Conservation (phyloP, 495 filamentous ascomycete genomes). For the Penicillium mononematosum region DNA sequence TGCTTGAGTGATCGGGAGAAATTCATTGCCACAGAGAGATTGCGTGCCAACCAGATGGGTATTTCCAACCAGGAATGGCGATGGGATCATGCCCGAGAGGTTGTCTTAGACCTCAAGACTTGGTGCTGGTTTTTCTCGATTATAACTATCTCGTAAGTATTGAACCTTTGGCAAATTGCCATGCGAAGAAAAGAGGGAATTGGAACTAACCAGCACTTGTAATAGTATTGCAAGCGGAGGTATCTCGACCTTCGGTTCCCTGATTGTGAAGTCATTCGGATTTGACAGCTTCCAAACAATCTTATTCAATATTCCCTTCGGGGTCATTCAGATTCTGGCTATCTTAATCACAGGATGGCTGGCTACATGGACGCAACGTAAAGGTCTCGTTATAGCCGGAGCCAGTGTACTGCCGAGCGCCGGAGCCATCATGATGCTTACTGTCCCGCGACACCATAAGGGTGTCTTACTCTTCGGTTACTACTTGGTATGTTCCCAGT, state of each 20-base stretch:
- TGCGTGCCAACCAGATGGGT: conserved; percentile 55
- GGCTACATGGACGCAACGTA: conserved; percentile 31
- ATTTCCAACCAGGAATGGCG: conserved; percentile 46
- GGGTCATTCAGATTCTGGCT: conserved; percentile 44
- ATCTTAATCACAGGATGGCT: conserved; percentile 48
- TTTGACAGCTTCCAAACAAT: conserved; percentile 32
- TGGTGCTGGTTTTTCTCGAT: conserved; percentile 31
- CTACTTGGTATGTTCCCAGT: conserved; percentile 19
- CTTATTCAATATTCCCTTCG: conserved; percentile 36
- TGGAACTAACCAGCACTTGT: background rate
- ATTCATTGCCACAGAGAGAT: conserved; percentile 51
- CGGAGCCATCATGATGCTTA: conserved; percentile 27
- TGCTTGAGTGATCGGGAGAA: conserved; percentile 44
- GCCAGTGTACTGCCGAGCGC: conserved; percentile 18
- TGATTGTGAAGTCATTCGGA: conserved; percentile 42
- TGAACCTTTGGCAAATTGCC: background rate
- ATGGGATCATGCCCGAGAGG: conserved; percentile 51
- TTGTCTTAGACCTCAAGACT: conserved; percentile 44
- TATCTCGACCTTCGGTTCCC: conserved; percentile 35
- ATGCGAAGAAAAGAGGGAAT: background rate
- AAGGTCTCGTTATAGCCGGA: conserved; percentile 22
- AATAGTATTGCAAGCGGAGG: conserved; percentile 34
- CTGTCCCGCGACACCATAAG: conserved; percentile 26
- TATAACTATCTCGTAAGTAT: conserved; percentile 27
- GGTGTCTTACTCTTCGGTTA: conserved; percentile 29